Evolutionary conservation across 768 basidiomycete genomes (phyloP), one percentile per base, ranked within the genome.

Genomic region (Suillus tomentosus): DNA sequence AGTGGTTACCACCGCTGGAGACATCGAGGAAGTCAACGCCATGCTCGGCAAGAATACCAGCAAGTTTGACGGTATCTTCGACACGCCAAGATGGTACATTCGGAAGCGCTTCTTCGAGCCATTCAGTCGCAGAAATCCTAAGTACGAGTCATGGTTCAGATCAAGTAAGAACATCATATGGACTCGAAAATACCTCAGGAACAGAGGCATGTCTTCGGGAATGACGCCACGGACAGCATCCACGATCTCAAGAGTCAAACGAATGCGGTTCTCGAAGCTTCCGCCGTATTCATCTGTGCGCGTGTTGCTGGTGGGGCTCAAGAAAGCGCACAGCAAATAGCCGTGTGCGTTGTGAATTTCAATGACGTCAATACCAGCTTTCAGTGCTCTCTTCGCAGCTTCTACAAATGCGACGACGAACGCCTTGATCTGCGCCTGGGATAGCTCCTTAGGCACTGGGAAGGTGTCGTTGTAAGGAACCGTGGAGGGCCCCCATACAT

Each of bases 1-100:
- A 71, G 63, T 81, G 77, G 60, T 81, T 84, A 1, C 91, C 93
- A 3, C 86, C 91, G 0, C 82, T 81, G 5, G 87, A 89, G 42
- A 91, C 83, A 67, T 94, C 92, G 54, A 94, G 75, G 42, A 94
- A 78, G 73, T 94, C 93, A 60, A 94, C 83, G 6, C 91, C 91
- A 51, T 86, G 81, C 15, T 84, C 81, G 19, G 79, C 79, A 19
- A 94, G 81, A 66, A 87, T 81, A 19, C 79, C 76, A 2, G 87
- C 84, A 27, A 93, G 77, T 39, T 81, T 77, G 27, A 84, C 84
- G 2, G 88, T 90, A 71, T 94, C 92, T 71, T 89, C 85, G 1
- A 83, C 66, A 17, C 83, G 82, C 91, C 92, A 92, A 7, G 84
- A 85, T 13, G 82, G 81, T 65, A 89, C 85, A 63, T 88, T 76